phyloP scores from a whole-genome alignment of 345 rosid genomes.

The Psidium friedrichsthalianum region DNA sequence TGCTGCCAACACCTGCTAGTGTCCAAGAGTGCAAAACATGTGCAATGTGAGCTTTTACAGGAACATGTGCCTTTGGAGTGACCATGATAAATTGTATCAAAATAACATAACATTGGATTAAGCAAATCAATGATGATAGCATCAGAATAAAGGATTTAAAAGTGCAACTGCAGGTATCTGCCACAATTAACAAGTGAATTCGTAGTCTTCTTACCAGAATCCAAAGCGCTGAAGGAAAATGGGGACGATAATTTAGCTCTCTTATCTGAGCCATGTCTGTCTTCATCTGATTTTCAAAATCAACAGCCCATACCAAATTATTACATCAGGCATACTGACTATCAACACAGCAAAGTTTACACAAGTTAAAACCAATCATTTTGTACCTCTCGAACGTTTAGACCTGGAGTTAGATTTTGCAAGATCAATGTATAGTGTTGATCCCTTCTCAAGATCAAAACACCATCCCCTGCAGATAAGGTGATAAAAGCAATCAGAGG shows the following conservation, averaged over 20 bases:
- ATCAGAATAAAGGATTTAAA: background rate
- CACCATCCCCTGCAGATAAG: conserved; percentile 59
- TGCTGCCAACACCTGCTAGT: conserved; percentile 98
- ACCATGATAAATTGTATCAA: conserved; percentile 13
- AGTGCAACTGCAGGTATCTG: background rate
- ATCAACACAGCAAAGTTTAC: background rate
- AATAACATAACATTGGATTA: background rate
- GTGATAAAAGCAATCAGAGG: background rate
- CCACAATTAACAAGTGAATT: background rate
- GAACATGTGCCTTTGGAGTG: conserved; percentile 46
- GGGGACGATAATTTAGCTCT: conserved; percentile 29
- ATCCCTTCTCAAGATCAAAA: conserved; percentile 86
- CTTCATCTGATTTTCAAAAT: conserved; percentile 34
- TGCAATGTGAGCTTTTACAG: conserved; percentile 72
- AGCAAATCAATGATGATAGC: background rate
- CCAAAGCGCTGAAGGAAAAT: conserved; percentile 20
- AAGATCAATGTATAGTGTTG: conserved; percentile 69
- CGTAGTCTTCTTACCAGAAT: conserved; percentile 38
- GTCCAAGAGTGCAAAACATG: conserved; percentile 90
- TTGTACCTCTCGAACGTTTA: conserved; percentile 66
- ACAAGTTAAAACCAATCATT: background rate
- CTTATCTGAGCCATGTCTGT: conserved; percentile 47
- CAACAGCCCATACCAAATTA: background rate
- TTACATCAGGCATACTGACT: background rate
- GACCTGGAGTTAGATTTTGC: conserved; percentile 86